Evolutionary conservation across 805 yeast genomes (phyloP).

Genomic region (Candida pini): DNA sequence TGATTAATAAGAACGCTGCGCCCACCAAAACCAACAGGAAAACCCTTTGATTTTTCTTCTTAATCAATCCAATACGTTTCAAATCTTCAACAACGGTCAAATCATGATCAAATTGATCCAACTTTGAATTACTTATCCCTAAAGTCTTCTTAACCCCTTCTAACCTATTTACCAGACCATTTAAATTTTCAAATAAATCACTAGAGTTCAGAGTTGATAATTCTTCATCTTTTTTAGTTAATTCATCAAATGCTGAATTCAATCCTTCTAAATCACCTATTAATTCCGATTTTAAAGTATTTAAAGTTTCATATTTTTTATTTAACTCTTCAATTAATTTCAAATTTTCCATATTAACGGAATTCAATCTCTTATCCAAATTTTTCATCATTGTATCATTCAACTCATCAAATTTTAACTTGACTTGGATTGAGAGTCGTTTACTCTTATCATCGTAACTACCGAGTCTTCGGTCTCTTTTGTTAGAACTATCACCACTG

Average conservation of each 20-base stretch:
- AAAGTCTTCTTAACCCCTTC: slow-evolving; percentile 19
- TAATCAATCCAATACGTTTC: slow-evolving; percentile 11
- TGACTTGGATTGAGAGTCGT: slow-evolving; percentile 22
- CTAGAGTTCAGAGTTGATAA: slow-evolving; percentile 13
- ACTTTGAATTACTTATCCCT: slow-evolving; percentile 14
- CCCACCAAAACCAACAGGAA: slow-evolving; percentile 5
- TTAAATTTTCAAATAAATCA: slow-evolving; percentile 22
- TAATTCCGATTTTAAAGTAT: slow-evolving; percentile 24
- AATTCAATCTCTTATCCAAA: slow-evolving; percentile 17
- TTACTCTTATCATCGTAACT: too few species aligned
- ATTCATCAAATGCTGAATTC: slow-evolving; percentile 21
- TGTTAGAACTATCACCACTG: too few species aligned
- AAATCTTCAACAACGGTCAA: slow-evolving; percentile 15
- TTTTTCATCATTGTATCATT: slow-evolving; percentile 21
- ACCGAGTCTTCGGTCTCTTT: too few species aligned
- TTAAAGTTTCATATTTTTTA: slow-evolving; percentile 22
- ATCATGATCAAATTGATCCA: slow-evolving; percentile 16
- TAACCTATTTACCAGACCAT: slow-evolving; percentile 24
- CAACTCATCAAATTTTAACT: slow-evolving; percentile 24
- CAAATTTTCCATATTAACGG: slow-evolving; percentile 25
- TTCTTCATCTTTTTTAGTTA: slow-evolving; percentile 27
- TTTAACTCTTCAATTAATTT: slow-evolving; percentile 25
- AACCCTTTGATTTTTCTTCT: slow-evolving; percentile 9
- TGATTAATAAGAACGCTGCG: slow-evolving; percentile 6
- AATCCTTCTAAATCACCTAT: slow-evolving; percentile 21